phyloP scores from a whole-genome alignment of 2,329 filamentous ascomycete species.

The Corniculantispora saksenae region DNA sequence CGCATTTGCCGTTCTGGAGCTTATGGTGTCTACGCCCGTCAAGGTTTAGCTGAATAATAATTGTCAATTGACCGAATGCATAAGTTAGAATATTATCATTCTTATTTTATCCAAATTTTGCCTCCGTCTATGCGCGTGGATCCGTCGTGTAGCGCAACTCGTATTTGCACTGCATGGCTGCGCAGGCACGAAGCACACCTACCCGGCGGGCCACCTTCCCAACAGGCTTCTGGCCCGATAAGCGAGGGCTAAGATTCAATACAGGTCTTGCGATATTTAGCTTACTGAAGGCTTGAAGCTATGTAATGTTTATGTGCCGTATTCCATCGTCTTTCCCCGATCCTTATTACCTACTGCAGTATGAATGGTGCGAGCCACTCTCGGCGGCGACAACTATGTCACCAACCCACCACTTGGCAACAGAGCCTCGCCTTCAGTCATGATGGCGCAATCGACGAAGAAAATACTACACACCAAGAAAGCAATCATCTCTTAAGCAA shows the following conservation, averaged over 20 bases:
- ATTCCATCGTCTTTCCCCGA: background rate
- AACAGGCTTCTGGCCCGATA: background rate
- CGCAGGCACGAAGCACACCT: background rate
- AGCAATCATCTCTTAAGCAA: constrained; percentile 3
- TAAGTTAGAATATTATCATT: background rate
- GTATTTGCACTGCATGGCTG: too few relatives aligned
- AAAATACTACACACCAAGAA: background rate
- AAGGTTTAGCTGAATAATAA: constrained; percentile 9
- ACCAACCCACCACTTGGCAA: background rate
- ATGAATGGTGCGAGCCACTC: background rate
- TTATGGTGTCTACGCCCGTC: constrained; percentile 25
- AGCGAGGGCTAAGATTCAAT: background rate
- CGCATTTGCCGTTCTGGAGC: constrained; percentile 70
- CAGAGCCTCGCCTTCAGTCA: background rate
- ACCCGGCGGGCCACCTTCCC: background rate
- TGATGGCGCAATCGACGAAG: constrained; percentile 18
- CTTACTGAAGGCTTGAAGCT: background rate
- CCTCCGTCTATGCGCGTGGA: background rate
- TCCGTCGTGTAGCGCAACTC: background rate
- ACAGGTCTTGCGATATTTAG: background rate
- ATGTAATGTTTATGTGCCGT: background rate
- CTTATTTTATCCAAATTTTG: too few relatives aligned
- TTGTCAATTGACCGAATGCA: background rate
- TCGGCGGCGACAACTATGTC: background rate
- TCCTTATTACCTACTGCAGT: background rate